A percentile compares a stretch with the other conserved stretches of the same genome.
These are phyloP conservation scores for Penicillium griseofulvum DNA, from an alignment of 2,329 filamentous ascomycete genomes.

Conservation along the genomic window DNA sequence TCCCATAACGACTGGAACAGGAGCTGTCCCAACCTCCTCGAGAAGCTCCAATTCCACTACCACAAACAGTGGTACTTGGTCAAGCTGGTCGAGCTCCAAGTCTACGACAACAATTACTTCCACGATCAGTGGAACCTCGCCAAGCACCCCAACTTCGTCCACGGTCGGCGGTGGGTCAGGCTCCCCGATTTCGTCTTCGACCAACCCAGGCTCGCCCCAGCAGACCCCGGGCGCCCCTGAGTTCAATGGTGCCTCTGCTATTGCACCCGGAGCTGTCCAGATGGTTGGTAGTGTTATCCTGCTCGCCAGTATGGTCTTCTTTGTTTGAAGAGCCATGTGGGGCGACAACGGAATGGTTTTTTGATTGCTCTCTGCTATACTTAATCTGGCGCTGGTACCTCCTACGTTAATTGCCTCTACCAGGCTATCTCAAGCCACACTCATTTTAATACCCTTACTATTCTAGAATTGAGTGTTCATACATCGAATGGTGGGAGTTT, in stretches of 20 bases:
- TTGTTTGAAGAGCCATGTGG: not conserved
- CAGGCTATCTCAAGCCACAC: not conserved
- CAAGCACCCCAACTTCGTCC: no score
- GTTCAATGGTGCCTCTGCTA: not conserved
- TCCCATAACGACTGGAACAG: not conserved
- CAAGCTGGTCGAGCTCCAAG: not conserved
- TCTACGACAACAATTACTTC: no score
- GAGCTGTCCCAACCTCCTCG: not conserved
- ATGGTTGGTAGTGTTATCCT: conserved; percentile 1
- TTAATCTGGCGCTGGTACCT: not conserved
- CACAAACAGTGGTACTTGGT: not conserved
- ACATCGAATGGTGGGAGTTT: not conserved
- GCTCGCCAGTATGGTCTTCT: not conserved
- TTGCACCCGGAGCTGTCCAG: not conserved
- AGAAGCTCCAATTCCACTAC: not conserved
- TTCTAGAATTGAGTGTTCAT: not conserved
- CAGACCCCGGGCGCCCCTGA: not conserved
- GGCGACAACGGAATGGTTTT: not conserved
- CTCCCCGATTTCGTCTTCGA: not conserved
- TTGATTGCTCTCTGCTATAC: not conserved
- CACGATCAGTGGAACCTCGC: no score
- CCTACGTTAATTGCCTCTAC: not conserved
- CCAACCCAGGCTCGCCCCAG: not conserved
- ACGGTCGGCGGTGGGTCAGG: not conserved
- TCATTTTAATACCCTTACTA: not conserved